A percentile compares a stretch with the other conserved stretches of the same genome.
These are phyloP conservation scores for Vaccinium myrtillus DNA, from an alignment of 148 eudicot genomes.

Conservation along the genomic window DNA sequence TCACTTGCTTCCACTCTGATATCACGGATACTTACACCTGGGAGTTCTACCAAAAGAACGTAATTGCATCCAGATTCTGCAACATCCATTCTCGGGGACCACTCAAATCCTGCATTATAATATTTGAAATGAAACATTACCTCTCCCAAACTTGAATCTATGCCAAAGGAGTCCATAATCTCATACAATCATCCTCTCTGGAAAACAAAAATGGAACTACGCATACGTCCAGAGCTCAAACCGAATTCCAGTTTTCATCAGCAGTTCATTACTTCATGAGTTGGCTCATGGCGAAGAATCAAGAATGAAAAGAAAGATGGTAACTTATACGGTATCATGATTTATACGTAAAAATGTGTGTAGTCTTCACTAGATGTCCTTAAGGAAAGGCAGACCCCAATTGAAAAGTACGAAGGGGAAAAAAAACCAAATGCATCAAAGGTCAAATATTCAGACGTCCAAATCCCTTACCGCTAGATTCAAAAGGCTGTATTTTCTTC, in stretches of 20 bases:
- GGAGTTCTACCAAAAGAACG: slow-evolving; percentile 64
- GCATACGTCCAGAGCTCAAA: background rate
- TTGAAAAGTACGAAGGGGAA: no score
- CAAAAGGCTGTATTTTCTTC: slow-evolving; percentile 15
- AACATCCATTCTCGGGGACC: slow-evolving; percentile 74
- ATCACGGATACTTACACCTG: slow-evolving; percentile 58
- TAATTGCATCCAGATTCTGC: slow-evolving; percentile 56
- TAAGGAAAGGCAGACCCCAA: no score
- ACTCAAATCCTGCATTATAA: slow-evolving; percentile 36
- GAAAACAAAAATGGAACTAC: background rate
- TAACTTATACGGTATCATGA: no score
- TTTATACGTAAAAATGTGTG: no score
- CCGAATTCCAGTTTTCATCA: background rate
- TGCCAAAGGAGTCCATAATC: background rate
- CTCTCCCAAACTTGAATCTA: background rate
- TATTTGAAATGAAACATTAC: background rate
- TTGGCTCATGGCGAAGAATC: background rate
- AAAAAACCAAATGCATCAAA: background rate
- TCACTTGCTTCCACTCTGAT: slow-evolving; percentile 69
- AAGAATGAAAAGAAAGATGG: no score
- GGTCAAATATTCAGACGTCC: background rate
- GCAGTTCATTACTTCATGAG: background rate
- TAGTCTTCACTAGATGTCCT: background rate
- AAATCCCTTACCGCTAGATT: slow-evolving; percentile 34
- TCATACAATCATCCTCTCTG: background rate